These are phyloP conservation scores for Apiospora pterosperma DNA, from an alignment of 2,329 filamentous ascomycete genomes.

Conservation along the genomic window DNA sequence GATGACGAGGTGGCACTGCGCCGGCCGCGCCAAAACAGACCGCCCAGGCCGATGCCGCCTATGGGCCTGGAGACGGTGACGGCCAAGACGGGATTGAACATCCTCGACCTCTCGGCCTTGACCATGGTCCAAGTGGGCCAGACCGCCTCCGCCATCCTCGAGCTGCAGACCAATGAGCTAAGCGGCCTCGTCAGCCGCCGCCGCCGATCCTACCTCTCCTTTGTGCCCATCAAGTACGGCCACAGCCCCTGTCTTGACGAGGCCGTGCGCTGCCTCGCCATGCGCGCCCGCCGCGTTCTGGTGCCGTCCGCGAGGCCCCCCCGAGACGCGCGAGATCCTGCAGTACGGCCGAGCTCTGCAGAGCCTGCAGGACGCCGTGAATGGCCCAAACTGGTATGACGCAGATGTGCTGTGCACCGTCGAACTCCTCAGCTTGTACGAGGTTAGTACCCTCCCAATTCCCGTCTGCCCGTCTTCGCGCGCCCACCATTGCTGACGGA, in stretches of 20 bases:
- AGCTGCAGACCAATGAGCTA: slow-evolving; percentile 5
- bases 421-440: slow-evolving; percentile 13
- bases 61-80: slow-evolving; percentile 11
- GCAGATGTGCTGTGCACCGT: slow-evolving; percentile 13
- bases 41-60: slow-evolving; percentile 9
- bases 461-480: neutral
- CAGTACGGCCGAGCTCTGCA: slow-evolving; percentile 8
- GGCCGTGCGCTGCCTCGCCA: slow-evolving; percentile 14
- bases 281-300: slow-evolving; percentile 10
- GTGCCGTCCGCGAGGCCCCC: slow-evolving; percentile 1
- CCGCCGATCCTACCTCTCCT: slow-evolving; percentile 10
- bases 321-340: neutral
- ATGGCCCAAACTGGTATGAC: slow-evolving; percentile 2
- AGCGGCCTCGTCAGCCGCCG: slow-evolving; percentile 10
- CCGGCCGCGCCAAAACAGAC: neutral
- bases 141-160: slow-evolving; percentile 9
- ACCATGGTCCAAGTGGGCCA: slow-evolving; percentile 12
- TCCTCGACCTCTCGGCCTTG: slow-evolving; percentile 14
- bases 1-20: neutral
- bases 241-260: slow-evolving; percentile 11
- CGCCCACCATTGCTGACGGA: neutral
- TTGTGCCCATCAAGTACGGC: slow-evolving; percentile 11
- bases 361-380: slow-evolving; percentile 9
- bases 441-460: slow-evolving; percentile 8
- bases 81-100: slow-evolving; percentile 10